Percentiles rank a stretch among this genome's conserved stretches.
Evolutionary conservation across 345 rosid genomes (phyloP).

Genomic region (Arabis alpina): DNA sequence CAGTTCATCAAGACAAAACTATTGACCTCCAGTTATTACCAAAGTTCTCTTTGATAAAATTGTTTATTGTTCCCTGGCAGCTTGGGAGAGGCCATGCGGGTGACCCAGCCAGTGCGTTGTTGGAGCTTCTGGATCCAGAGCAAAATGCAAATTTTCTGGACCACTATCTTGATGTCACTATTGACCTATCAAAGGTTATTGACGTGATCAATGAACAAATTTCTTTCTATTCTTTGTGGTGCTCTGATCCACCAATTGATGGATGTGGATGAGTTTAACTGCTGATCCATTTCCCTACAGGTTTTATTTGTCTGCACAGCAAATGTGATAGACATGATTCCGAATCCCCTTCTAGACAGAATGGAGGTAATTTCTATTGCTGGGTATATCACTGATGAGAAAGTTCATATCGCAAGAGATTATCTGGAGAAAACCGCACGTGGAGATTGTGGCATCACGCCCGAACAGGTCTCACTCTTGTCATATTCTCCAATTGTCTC

Average conservation of each 20-base stretch:
- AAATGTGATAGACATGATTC: constrained; percentile 91
- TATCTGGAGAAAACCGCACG: constrained; percentile 88
- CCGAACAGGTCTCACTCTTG: constrained; percentile 72
- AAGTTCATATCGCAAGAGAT: constrained; percentile 97
- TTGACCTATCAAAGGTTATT: constrained; percentile 91
- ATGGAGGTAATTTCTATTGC: constrained; percentile 99
- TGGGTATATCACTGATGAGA: constrained; percentile 98
- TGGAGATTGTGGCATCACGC: constrained; percentile 88
- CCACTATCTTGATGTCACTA: constrained; percentile 97
- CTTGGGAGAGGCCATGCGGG: constrained; percentile 98
- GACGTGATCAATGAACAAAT: constrained; percentile 24
- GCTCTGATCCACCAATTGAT: constrained; percentile 9
- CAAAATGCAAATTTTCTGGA: constrained; percentile 98
- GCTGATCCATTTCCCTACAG: constrained; percentile 50
- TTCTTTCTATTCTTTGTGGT: constrained; percentile 1
- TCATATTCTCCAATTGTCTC: constrained; percentile 1
- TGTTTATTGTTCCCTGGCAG: constrained; percentile 49
- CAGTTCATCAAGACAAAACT: background rate
- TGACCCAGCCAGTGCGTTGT: constrained; percentile 98
- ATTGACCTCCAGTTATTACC: background rate
- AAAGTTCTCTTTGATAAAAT: background rate
- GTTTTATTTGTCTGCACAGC: constrained; percentile 99
- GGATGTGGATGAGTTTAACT: constrained; percentile 9
- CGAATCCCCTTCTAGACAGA: constrained; percentile 97
- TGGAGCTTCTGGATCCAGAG: constrained; percentile 99